These are phyloP conservation scores for Cryphonectria carpinicola DNA, from an alignment of 2,329 filamentous ascomycete genomes.

Conservation along the genomic window DNA sequence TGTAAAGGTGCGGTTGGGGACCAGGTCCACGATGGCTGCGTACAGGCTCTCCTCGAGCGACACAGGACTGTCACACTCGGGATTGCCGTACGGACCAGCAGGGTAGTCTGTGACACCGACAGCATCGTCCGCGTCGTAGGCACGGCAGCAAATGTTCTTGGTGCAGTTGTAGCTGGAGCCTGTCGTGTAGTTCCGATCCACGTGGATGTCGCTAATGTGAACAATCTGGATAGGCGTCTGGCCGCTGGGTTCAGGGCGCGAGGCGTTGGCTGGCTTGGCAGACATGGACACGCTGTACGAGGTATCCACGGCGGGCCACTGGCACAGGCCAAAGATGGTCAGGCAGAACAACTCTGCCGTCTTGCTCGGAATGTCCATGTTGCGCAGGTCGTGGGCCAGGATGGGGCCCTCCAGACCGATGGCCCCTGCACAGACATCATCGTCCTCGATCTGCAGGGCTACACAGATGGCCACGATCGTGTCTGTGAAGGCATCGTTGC, in stretches of 20 bases:
- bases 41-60: slow-evolving; percentile 60
- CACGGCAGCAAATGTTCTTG: slow-evolving; percentile 63
- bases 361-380: slow-evolving; percentile 51
- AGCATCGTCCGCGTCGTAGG: slow-evolving; percentile 51
- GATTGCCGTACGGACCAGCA: slow-evolving; percentile 56
- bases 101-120: slow-evolving; percentile 53
- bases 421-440: slow-evolving; percentile 59
- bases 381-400: slow-evolving; percentile 52
- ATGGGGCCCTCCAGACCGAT: slow-evolving; percentile 57
- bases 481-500: slow-evolving; percentile 41
- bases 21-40: slow-evolving; percentile 50
- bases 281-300: slow-evolving; percentile 50
- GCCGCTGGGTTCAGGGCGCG: slow-evolving; percentile 47
- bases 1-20: slow-evolving; percentile 54
- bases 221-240: slow-evolving; percentile 56
- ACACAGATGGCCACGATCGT: slow-evolving; percentile 42
- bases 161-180: slow-evolving; percentile 59
- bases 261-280: slow-evolving; percentile 40
- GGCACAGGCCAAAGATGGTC: slow-evolving; percentile 57
- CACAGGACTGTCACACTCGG: slow-evolving; percentile 56
- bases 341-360: slow-evolving; percentile 57
- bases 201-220: slow-evolving; percentile 64
- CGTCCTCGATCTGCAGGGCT: slow-evolving; percentile 48
- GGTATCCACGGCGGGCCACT: slow-evolving; percentile 49
- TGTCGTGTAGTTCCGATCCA: slow-evolving; percentile 58